phyloP scores from a whole-genome alignment of 352 stramenopile genomes.

The Hyaloperonospora arabidopsidis region DNA sequence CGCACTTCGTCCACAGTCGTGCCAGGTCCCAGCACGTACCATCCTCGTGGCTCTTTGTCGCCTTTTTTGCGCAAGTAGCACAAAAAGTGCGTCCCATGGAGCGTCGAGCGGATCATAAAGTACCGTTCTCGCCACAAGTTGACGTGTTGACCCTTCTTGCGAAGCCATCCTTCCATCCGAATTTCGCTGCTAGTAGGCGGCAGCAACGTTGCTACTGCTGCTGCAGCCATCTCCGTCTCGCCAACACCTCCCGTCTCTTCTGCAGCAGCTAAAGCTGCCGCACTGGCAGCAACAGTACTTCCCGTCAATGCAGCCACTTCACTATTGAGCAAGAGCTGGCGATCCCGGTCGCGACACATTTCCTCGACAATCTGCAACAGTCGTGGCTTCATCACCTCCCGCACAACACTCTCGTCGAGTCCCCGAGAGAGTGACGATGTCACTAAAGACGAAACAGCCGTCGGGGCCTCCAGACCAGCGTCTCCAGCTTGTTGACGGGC shows the following conservation, averaged over 20 bases:
- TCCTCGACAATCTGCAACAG: slow-evolving; percentile 73
- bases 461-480: slow-evolving; percentile 10
- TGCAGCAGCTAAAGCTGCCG: slow-evolving; percentile 2
- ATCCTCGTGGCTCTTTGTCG: slow-evolving; percentile 73
- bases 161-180: slow-evolving; percentile 78
- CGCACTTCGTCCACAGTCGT: slow-evolving; percentile 80
- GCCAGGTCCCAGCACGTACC: slow-evolving; percentile 70
- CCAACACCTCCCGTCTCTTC: slow-evolving; percentile 6
- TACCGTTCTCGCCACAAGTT: slow-evolving; percentile 82
- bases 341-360: slow-evolving; percentile 59
- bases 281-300: neutral
- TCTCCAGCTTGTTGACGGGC: slow-evolving; percentile 23
- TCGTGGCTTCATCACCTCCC: slow-evolving; percentile 67
- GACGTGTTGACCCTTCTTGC: slow-evolving; percentile 82
- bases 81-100: slow-evolving; percentile 70
- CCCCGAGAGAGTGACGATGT: slow-evolving; percentile 19
- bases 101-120: slow-evolving; percentile 82
- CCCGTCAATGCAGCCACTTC: neutral
- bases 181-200: slow-evolving; percentile 50
- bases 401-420: slow-evolving; percentile 49
- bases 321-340: slow-evolving; percentile 18
- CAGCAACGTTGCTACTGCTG: slow-evolving; percentile 5
- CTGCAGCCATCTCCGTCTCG: slow-evolving; percentile 5
- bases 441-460: neutral
- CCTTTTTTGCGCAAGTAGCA: slow-evolving; percentile 83